These are phyloP conservation scores for Hypoxylon rickii DNA, from an alignment of 495 filamentous ascomycete genomes.

Conservation along the genomic window DNA sequence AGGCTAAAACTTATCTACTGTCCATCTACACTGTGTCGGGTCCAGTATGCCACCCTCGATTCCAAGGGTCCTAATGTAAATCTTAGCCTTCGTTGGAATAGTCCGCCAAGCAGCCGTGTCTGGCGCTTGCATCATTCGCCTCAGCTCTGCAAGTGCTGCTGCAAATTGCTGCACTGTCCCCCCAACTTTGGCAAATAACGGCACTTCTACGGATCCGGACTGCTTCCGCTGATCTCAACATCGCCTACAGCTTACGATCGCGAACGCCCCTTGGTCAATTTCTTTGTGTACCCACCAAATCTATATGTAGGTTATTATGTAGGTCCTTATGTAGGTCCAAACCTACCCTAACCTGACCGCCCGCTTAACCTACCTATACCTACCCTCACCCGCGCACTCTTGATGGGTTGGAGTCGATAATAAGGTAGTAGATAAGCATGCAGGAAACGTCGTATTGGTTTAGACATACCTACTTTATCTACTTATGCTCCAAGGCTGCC, in stretches of 20 bases:
- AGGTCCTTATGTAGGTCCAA: not conserved
- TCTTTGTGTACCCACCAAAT: not conserved
- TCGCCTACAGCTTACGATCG: not conserved
- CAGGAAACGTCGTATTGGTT: not conserved
- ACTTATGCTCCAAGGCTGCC: too few relatives aligned
- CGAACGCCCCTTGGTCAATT: not conserved
- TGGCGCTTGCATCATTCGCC: slow-evolving; percentile 18
- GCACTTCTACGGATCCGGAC: not conserved
- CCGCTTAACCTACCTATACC: too few relatives aligned
- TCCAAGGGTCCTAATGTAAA: slow-evolving; percentile 8
- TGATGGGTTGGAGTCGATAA: not conserved
- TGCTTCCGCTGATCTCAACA: not conserved
- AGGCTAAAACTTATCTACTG: slow-evolving; percentile 24
- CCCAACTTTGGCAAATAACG: not conserved
- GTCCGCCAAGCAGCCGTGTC: slow-evolving; percentile 20
- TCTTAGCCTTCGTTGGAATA: slow-evolving; percentile 9
- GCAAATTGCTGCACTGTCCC: slow-evolving; percentile 6
- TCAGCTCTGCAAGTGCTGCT: slow-evolving; percentile 18
- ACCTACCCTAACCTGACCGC: too few relatives aligned
- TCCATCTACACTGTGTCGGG: slow-evolving; percentile 2
- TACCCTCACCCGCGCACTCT: too few relatives aligned
- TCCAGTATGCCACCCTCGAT: not conserved
- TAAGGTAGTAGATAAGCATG: not conserved
- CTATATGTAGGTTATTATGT: not conserved
- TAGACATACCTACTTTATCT: not conserved